Percentiles rank a stretch among this genome's conserved stretches.
Conservation (phyloP, 352 stramenopile species). For the Globisporangium parvum region DNA sequence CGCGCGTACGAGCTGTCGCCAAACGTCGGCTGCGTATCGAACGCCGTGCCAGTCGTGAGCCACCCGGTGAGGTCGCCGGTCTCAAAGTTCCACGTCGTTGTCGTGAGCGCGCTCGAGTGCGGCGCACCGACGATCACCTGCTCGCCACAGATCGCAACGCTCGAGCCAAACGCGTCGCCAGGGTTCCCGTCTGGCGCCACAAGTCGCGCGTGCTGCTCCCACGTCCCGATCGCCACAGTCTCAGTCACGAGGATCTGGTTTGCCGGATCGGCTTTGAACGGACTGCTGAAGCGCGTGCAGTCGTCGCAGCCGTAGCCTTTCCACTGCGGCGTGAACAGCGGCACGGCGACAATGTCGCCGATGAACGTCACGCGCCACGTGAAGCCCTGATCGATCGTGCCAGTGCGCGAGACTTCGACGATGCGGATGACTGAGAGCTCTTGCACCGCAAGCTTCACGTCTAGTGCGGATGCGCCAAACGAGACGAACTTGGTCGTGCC, state of each 20-base stretch:
- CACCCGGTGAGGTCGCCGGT: slow-evolving; percentile 94
- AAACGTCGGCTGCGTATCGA: slow-evolving; percentile 92
- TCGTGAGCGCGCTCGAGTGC: slow-evolving; percentile 59
- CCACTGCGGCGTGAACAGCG: slow-evolving; percentile 60
- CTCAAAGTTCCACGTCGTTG: slow-evolving; percentile 97
- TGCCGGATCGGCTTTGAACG: slow-evolving; percentile 41
- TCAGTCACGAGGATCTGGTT: slow-evolving; percentile 56
- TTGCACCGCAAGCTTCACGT: slow-evolving; percentile 83
- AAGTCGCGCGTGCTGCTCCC: slow-evolving; percentile 54
- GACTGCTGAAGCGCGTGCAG: slow-evolving; percentile 72
- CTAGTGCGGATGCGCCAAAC: slow-evolving; percentile 49
- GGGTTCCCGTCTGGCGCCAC: slow-evolving; percentile 61
- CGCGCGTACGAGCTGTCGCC: slow-evolving; percentile 91
- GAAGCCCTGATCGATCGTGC: slow-evolving; percentile 73
- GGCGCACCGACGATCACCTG: slow-evolving; percentile 72
- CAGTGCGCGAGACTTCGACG: slow-evolving; percentile 68
- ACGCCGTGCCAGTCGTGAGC: slow-evolving; percentile 90
- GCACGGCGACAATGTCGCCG: slow-evolving; percentile 56
- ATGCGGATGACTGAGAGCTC: slow-evolving; percentile 68
- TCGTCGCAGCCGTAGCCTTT: slow-evolving; percentile 48
- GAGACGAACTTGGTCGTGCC: slow-evolving; percentile 57
- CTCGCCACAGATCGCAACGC: slow-evolving; percentile 69
- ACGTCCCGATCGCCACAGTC: slow-evolving; percentile 44
- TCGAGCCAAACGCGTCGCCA: slow-evolving; percentile 71
- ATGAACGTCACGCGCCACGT: slow-evolving; percentile 82